phyloP scores from a whole-genome alignment of 176 grass and related monocot species.

The Thinopyrum elongatum region DNA sequence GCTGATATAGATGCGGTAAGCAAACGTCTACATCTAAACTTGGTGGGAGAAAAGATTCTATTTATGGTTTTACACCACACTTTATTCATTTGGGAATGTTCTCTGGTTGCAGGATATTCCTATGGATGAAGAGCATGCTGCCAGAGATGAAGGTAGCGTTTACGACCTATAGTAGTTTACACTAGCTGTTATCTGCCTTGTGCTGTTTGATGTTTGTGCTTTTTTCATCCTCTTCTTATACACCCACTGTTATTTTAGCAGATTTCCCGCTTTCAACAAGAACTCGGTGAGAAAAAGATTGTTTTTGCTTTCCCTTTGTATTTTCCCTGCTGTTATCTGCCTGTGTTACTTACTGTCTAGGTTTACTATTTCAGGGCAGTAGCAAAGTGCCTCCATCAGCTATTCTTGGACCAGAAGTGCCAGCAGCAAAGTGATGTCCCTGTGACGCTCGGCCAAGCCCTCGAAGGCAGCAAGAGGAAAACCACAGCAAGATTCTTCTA shows the following conservation, averaged over 20 bases:
- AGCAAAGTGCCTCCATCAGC: conserved; percentile 48
- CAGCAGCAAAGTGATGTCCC: conserved; percentile 24
- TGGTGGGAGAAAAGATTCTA: neutral
- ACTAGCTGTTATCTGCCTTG: neutral
- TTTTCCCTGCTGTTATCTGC: neutral
- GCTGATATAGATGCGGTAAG: conserved; percentile 44
- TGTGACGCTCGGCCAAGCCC: conserved; percentile 47
- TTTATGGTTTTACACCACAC: neutral
- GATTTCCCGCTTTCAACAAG: conserved; percentile 52
- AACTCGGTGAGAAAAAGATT: conserved; percentile 51
- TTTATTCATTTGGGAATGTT: conserved; percentile 16
- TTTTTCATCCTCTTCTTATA: conserved; percentile 26
- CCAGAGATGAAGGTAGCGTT: conserved; percentile 46
- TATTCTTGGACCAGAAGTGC: conserved; percentile 38
- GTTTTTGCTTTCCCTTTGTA: conserved; percentile 19
- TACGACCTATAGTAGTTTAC: neutral
- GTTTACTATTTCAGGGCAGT: conserved; percentile 51
- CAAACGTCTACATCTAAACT: neutral
- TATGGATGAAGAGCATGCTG: conserved; percentile 29
- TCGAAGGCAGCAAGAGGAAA: conserved; percentile 61
- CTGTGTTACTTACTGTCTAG: conserved; percentile 2
- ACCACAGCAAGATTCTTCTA: conserved; percentile 82
- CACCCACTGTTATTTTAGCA: conserved; percentile 35
- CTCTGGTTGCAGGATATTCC: conserved; percentile 45
- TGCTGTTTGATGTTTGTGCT: neutral